phyloP scores from a whole-genome alignment of 2,329 filamentous ascomycete species.

The Bipolaris zeicola region DNA sequence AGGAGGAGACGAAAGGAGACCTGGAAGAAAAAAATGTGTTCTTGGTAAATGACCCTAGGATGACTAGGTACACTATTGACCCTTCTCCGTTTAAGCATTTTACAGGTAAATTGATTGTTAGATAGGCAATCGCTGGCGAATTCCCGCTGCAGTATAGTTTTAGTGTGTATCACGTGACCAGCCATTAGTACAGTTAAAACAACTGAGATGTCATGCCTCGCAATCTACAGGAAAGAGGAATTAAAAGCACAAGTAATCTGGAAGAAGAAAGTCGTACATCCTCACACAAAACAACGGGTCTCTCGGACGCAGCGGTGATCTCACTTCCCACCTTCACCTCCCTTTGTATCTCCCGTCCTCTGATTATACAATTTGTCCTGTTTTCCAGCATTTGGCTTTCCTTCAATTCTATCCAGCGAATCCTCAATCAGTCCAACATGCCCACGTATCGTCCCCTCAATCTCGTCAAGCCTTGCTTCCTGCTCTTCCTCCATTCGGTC shows the following conservation, averaged over 20 bases:
- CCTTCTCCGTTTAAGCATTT: background rate
- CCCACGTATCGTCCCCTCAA: constrained; percentile 54
- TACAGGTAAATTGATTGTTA: background rate
- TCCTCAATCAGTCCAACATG: constrained; percentile 57
- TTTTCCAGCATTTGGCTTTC: constrained; percentile 42
- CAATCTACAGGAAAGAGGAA: background rate
- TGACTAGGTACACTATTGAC: background rate
- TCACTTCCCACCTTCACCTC: background rate
- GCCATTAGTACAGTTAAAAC: background rate
- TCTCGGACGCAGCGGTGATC: background rate
- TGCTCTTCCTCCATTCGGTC: constrained; percentile 54
- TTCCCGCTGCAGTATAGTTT: background rate
- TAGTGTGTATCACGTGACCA: background rate
- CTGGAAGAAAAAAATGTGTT: background rate
- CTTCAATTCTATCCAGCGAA: constrained; percentile 51
- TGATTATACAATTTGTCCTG: constrained; percentile 44
- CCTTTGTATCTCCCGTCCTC: constrained; percentile 13
- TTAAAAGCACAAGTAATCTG: too few species aligned
- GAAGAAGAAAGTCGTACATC: too few species aligned
- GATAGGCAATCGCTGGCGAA: background rate
- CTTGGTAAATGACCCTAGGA: background rate
- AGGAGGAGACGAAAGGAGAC: background rate
- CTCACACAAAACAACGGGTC: background rate
- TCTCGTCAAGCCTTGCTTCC: constrained; percentile 54
- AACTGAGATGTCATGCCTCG: background rate